Evolutionary conservation across 768 basidiomycete genomes (phyloP), one percentile per base, ranked within the genome.

Genomic region (Lactifluus volemus): DNA sequence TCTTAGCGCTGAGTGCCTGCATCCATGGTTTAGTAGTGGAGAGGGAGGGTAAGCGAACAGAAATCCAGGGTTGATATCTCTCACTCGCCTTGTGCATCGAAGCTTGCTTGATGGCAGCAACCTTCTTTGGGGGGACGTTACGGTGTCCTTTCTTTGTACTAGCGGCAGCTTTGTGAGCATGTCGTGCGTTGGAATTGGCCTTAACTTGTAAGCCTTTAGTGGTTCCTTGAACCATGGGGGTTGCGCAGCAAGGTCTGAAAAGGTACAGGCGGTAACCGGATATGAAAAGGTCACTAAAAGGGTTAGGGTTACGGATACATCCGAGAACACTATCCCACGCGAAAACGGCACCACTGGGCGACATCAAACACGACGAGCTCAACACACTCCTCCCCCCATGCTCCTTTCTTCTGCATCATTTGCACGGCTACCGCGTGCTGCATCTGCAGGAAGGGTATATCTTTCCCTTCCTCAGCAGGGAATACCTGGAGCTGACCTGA

Each of bases 1-100:
- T 94, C 75, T 93, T 94, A 54, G 92, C 88, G 61, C 88, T 88
- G 65, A 97, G 79, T 68, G 83, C 78, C 93, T 96, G 69, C 17
- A 57, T 41, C 25, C 44, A 48, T 17, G 8, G 32, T 52, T 57
- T 49, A 61, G 60, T 47, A 29, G n/a, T 52, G 8, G 25, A 42
- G 29, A 14, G n/a, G 15, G 25, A 25, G 32, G 50, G 29, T 11
- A 38, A 21, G 8, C 6, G 42, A 21, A 45, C 42, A 17, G 21
- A 44, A 30, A 9, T 44, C 25, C 42, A 29, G 51, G 19, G 25
- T 11, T 25, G 25, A 25, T 38, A 34, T 34, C 51, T 34, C 17
- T 3, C 25, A 34, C 54, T 34, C 3, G 12, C 93, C 78, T 89
- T 85, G 69, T 89, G 84, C 78, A 90, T 77, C n/a, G 83, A 73